Conservation (phyloP, 2,329 filamentous ascomycete species). For the Colletotrichum higginsianum region DNA sequence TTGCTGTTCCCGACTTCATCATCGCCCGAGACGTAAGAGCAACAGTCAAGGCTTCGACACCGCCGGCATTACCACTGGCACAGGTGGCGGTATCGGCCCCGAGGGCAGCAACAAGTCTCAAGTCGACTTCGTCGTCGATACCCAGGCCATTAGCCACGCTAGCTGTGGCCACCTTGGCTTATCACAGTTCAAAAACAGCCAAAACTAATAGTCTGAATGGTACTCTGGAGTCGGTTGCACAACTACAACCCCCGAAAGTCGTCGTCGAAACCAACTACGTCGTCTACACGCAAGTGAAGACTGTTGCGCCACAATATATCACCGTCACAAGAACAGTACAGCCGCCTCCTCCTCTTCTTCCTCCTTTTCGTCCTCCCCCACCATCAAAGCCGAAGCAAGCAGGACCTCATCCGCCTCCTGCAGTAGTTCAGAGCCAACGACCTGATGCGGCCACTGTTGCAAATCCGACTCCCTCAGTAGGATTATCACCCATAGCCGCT, state of each 20-base stretch:
- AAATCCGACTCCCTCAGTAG: not conserved
- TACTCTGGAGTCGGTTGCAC: not conserved
- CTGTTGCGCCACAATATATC: slow-evolving; percentile 8
- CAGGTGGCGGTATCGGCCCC: not conserved
- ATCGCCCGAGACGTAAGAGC: not conserved
- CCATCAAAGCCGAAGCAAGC: not conserved
- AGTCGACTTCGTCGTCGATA: not conserved
- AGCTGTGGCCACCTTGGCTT: not conserved
- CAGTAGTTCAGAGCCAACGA: not conserved
- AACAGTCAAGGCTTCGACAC: not conserved
- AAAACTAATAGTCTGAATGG: not conserved
- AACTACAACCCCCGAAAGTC: slow-evolving; percentile 18
- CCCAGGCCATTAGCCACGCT: not conserved
- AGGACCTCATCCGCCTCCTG: not conserved
- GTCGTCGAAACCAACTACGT: slow-evolving; percentile 34
- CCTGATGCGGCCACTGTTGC: slow-evolving; percentile 11
- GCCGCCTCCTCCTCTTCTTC: not conserved
- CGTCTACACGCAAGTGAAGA: slow-evolving; percentile 13
- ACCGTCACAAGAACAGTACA: slow-evolving; percentile 30
- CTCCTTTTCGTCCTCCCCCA: not conserved
- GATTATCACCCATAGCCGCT: not conserved
- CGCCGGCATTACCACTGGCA: slow-evolving; percentile 9
- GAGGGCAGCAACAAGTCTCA: not conserved
- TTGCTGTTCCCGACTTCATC: slow-evolving; percentile 12
- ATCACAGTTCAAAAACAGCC: not conserved